A percentile compares a stretch with the other conserved stretches of the same genome.
phyloP scores from a whole-genome alignment of 2,329 filamentous ascomycete genomes.

The Tympanopsis confertula region DNA sequence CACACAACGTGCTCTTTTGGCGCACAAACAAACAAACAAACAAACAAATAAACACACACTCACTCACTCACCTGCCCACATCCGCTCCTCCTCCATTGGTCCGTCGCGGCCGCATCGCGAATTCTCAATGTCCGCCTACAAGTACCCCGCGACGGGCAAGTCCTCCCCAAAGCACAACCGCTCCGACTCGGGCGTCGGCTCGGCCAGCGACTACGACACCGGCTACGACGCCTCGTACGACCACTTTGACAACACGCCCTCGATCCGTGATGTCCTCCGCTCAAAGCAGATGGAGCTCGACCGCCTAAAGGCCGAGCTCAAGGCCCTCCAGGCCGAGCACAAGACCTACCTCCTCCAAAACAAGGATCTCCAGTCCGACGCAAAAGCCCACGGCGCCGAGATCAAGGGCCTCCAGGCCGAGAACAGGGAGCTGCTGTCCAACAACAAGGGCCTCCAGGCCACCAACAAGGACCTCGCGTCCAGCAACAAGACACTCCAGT shows the following conservation, averaged over 20 bases:
- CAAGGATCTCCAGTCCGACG: not conserved
- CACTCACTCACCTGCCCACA: not conserved
- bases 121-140: not conserved
- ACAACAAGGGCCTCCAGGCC: not conserved
- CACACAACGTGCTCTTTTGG: not conserved
- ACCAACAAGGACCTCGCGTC: not conserved
- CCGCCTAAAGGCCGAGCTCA: not conserved
- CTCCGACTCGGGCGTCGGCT: not conserved
- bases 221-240: not conserved
- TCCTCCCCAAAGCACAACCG: not conserved
- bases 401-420: not conserved
- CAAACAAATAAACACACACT: not conserved
- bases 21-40: not conserved
- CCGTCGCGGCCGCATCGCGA: not conserved
- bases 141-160: not conserved
- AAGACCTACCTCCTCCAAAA: no score
- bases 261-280: not conserved
- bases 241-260: not conserved
- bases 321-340: not conserved
- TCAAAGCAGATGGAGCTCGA: not conserved
- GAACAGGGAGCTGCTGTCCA: not conserved
- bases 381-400: not conserved
- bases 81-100: not conserved
- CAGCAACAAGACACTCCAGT: not conserved
- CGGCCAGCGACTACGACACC: not conserved